Conservation (phyloP, 2,329 filamentous ascomycete species). For the Botrytis aclada region DNA sequence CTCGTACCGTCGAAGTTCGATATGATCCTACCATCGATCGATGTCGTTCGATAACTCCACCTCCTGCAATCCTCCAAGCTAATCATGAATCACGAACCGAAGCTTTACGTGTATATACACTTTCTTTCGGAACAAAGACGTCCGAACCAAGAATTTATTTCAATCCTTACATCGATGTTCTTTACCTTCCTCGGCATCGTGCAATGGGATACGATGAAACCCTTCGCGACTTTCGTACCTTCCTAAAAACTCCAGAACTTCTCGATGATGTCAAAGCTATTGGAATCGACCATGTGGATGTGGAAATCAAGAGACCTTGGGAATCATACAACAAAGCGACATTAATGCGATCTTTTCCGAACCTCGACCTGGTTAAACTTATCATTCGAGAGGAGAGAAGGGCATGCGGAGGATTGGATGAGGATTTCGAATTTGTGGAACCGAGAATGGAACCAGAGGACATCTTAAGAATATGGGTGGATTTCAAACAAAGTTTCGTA, state of each 20-base stretch:
- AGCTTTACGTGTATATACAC: conserved; percentile 40
- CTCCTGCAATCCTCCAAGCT: conserved; percentile 43
- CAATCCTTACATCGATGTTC: conserved; percentile 33
- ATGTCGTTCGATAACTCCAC: conserved; percentile 41
- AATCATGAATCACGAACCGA: conserved; percentile 45
- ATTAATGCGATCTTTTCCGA: conserved; percentile 44
- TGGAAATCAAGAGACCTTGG: conserved; percentile 47
- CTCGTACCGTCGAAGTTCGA: conserved; percentile 33
- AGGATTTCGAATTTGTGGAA: conserved; percentile 27
- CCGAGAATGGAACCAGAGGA: conserved; percentile 27
- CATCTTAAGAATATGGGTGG: conserved; percentile 32
- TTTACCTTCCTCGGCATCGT: conserved; percentile 38
- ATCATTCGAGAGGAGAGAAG: conserved; percentile 24
- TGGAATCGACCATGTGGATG: conserved; percentile 47
- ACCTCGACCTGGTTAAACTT: conserved; percentile 32
- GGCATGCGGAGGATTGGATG: not conserved
- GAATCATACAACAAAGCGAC: conserved; percentile 51
- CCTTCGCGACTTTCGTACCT: conserved; percentile 42
- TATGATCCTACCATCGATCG: conserved; percentile 36
- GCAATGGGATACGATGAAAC: conserved; percentile 38
- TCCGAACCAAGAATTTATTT: conserved; percentile 30
- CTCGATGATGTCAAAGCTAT: conserved; percentile 41
- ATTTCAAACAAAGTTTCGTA: conserved; percentile 32
- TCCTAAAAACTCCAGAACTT: conserved; percentile 36
- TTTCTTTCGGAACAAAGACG: conserved; percentile 41